Conservation (phyloP, 1,284 basidiomycete genomes). For the Trichosporon faecale region DNA sequence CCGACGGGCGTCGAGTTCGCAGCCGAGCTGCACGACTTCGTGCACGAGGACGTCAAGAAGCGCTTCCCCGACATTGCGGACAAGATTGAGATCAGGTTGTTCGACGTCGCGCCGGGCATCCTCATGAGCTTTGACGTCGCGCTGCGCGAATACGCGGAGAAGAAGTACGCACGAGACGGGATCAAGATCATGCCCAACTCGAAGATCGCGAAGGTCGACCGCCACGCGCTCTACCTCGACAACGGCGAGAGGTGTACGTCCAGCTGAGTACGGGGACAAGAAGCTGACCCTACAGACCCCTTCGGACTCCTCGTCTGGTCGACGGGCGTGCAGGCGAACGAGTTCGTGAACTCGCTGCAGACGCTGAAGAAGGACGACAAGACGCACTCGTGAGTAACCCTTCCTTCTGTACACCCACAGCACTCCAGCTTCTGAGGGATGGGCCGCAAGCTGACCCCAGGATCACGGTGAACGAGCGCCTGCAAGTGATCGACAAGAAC, state of each 20-base stretch:
- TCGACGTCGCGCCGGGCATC: slow-evolving; percentile 76
- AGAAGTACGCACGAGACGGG: slow-evolving; percentile 71
- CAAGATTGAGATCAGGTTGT: slow-evolving; percentile 67
- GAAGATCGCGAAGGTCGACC: slow-evolving; percentile 73
- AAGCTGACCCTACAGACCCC: slow-evolving; percentile 59
- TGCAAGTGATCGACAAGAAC: slow-evolving; percentile 58
- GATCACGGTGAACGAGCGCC: slow-evolving; percentile 62
- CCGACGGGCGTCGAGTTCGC: slow-evolving; percentile 72
- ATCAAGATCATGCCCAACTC: slow-evolving; percentile 72
- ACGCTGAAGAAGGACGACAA: slow-evolving; percentile 64
- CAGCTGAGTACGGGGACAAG: slow-evolving; percentile 25
- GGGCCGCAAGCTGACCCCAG: slow-evolving; percentile 35
- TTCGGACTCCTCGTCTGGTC: slow-evolving; percentile 83
- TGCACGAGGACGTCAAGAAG: slow-evolving; percentile 35
- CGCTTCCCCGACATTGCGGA: slow-evolving; percentile 64
- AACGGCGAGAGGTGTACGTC: slow-evolving; percentile 42
- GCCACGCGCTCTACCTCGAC: slow-evolving; percentile 54
- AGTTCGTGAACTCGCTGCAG: slow-evolving; percentile 63
- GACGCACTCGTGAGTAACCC: slow-evolving; percentile 58
- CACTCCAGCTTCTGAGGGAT: too few species aligned
- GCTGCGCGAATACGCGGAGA: slow-evolving; percentile 61
- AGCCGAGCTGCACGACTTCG: slow-evolving; percentile 72
- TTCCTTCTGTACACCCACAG: neutral
- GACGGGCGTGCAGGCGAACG: slow-evolving; percentile 76
- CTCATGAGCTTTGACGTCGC: slow-evolving; percentile 72